Base-by-base conservation (phyloP, 768 basidiomycete genomes). In the Rhizopogon vesiculosus region DNA sequence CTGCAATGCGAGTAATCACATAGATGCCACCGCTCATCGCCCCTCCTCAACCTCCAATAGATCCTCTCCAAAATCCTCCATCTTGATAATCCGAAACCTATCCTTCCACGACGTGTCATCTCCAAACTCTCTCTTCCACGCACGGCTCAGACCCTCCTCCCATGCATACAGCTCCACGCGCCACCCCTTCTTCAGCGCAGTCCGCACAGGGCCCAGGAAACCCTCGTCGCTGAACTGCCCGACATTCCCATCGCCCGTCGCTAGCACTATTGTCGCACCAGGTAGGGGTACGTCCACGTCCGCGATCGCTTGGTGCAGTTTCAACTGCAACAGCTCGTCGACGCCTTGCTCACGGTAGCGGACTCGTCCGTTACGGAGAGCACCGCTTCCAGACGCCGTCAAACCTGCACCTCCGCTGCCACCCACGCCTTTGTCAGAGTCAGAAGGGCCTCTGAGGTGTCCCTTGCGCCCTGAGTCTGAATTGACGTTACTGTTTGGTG, bases 201-300 rank as follows among this genome's bases (percentile, higher is more conserved):
- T 85, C 55, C 90, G 76, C 12, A 94, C 91, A 43, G 89, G 89
- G 0, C 93, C 93, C 25, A 94, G 68, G 73, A 97, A 98, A 6
- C 95, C 95, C 64, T 93, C 89, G 57, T 92, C 89, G 69, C 86
- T 95, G 67, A 96, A 97, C 67, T 96, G 89, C 5, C 91, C 89
- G 9, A 89, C 86, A 63, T 92, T 91, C 22, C 93, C 93, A 69
- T 98, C 95, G 5, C 95, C 95, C 0, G 95, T 97, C 1, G 92
- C 95, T 42, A 98, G 81, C 44, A 97, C 87, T 62, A 97, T 89
- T 18, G 91, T 93, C 12, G 85, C 81, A 2, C 83, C 81, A 10
- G 73, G 64, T 0, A 85, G 85, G 2, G 82, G 84, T 1, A 79
- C 76, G 58, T 91, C 88, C 7, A 81, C 78, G 43, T 81, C 83